phyloP scores from a whole-genome alignment of 208 protist species.

The Angomonas ambiguus region DNA sequence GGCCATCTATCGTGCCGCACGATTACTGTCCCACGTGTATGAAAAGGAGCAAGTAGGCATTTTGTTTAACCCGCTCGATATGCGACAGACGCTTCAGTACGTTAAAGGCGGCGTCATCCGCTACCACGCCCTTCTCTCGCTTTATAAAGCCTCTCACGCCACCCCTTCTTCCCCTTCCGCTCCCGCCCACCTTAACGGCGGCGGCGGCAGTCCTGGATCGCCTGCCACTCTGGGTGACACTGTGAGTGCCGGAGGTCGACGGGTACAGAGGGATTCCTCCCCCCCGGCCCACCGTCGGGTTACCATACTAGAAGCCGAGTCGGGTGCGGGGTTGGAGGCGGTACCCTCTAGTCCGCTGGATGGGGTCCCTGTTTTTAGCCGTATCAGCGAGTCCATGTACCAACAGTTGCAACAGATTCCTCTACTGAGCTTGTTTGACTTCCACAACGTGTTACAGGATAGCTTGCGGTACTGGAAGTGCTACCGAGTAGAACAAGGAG shows the following conservation, averaged over 20 bases:
- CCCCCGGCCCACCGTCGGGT: conserved; percentile 20
- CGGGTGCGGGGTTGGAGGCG: background rate
- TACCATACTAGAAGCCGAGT: conserved; percentile 31
- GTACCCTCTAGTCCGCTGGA: background rate
- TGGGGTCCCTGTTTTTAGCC: conserved; percentile 16
- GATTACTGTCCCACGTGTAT: conserved; percentile 30
- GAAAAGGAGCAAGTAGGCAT: conserved; percentile 45
- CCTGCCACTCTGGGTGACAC: conserved; percentile 15
- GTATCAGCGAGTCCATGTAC: conserved; percentile 37
- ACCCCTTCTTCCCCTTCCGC: background rate
- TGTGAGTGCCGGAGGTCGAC: background rate
- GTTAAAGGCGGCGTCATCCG: conserved; percentile 26
- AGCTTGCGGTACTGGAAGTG: conserved; percentile 39
- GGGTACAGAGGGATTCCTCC: background rate
- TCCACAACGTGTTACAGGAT: conserved; percentile 26
- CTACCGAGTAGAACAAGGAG: conserved; percentile 31
- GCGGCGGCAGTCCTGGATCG: background rate
- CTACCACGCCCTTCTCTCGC: background rate
- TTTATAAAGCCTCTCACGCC: background rate
- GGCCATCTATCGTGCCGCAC: conserved; percentile 42
- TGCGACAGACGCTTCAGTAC: conserved; percentile 11
- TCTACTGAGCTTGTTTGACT: conserved; percentile 31
- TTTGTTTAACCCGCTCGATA: conserved; percentile 34
- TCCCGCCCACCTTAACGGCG: background rate
- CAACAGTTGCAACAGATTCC: conserved; percentile 40